Percentiles rank a stretch among this genome's conserved stretches.
Evolutionary conservation across 2,329 filamentous ascomycete genomes (phyloP).

Genomic region (Sclerotinia spermophila): DNA sequence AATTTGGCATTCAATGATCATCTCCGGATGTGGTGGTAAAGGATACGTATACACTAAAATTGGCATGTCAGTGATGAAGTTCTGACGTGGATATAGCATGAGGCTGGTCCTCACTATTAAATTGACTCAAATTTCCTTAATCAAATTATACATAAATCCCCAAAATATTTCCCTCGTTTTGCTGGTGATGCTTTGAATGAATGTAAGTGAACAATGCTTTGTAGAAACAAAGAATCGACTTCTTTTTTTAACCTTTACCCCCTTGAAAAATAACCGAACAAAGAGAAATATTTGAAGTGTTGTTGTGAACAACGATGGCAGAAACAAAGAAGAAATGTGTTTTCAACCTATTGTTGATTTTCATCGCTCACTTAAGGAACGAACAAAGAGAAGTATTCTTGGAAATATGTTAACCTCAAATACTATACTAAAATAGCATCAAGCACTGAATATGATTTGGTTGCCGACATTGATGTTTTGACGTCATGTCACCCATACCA

Average conservation of each 20-base stretch:
- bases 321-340: neutral
- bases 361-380: neutral
- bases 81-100: too few species aligned
- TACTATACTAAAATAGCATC: neutral
- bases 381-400: neutral
- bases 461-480: neutral
- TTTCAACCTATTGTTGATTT: too few species aligned
- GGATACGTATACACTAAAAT: neutral
- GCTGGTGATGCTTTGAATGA: neutral
- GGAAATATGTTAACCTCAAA: neutral
- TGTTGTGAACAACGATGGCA: neutral
- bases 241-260: neutral
- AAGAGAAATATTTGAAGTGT: neutral
- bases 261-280: neutral
- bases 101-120: neutral
- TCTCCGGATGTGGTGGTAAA: too few species aligned
- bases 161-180: neutral
- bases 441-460: neutral
- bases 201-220: neutral
- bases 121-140: neutral
- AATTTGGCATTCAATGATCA: neutral
- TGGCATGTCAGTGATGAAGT: neutral
- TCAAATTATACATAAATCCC: neutral
- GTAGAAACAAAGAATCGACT: neutral
- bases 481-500: fast-evolving